Evolutionary conservation across 78 protist species (phyloP), one percentile per base, ranked within the genome.

Genomic region (Dictyostelium discoideum): DNA sequence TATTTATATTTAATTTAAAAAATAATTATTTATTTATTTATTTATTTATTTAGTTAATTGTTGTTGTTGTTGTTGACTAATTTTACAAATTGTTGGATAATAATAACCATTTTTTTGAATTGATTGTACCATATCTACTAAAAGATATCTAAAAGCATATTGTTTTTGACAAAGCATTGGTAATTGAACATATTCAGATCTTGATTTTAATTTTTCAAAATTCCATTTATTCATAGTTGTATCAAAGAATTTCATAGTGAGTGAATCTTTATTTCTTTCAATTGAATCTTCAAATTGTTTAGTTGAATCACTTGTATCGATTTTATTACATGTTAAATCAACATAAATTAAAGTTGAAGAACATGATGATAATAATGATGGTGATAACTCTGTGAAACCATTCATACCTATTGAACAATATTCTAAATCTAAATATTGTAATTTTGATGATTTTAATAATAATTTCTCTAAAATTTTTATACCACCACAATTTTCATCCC

Each of bases 351-450:
- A 44, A 6, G 93, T 63, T 42, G 46, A 11, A 8, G 86, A 78
- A 8, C 50, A 16, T 20, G 85, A 84, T 72, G 44, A 39, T 10
- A 60, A 24, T 5, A 93, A 40, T 14, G 86, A 50, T 24, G 86
- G 84, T 5, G 69, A 84, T 9, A 93, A 29, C 2, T 76, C 69
- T 11, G 72, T 67, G 5, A 84, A 83, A 26, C 96, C 96, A 22
- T 85, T 69, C 5, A 85, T 57, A 39, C 84, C 81, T 1, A 93
- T 42, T 48, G 57, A 29, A 40, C 86, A 85, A 26, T 85, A n/a
- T 3, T 90, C 96, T 22, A 93, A 50, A 77, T 93, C 92, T 20
- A 93, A 44, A 46, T 93, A 86, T 22, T n/a, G 29, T 24, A 93
- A 40, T 5, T 22, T 29, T 7, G 79, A 50, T 46, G 85, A 85